phyloP scores from a whole-genome alignment of 2,329 filamentous ascomycete genomes.

The Arthrobotrys musiformis region DNA sequence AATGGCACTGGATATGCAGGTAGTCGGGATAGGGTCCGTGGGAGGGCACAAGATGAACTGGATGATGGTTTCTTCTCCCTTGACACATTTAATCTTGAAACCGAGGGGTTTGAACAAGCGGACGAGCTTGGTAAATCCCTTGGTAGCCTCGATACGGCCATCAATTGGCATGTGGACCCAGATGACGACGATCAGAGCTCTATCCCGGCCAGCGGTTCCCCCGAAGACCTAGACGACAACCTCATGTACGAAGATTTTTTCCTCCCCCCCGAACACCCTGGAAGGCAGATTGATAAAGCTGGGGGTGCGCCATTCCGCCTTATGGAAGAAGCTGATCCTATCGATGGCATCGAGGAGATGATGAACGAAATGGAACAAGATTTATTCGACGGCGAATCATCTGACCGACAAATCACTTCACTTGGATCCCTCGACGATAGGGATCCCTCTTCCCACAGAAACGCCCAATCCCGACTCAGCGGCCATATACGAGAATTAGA shows the following conservation, averaged over 20 bases:
- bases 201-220: slow-evolving; percentile 63
- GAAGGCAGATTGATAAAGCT: slow-evolving; percentile 92
- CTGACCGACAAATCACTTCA: background rate
- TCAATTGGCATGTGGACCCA: slow-evolving; percentile 78
- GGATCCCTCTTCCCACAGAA: slow-evolving; percentile 78
- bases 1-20: background rate
- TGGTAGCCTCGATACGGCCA: slow-evolving; percentile 82
- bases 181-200: slow-evolving; percentile 58
- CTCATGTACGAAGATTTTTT: slow-evolving; percentile 65
- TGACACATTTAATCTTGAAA: slow-evolving; percentile 95
- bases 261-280: slow-evolving; percentile 70
- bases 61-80: slow-evolving; percentile 99
- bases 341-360: slow-evolving; percentile 66
- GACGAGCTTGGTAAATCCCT: slow-evolving; percentile 67
- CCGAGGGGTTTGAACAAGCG: slow-evolving; percentile 86
- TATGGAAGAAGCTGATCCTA: slow-evolving; percentile 71
- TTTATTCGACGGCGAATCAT: slow-evolving; percentile 75
- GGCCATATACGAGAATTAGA: slow-evolving; percentile 94
- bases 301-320: slow-evolving; percentile 74
- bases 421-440: background rate
- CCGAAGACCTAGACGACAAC: slow-evolving; percentile 71
- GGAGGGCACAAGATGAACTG: slow-evolving; percentile 67
- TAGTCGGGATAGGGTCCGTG: background rate
- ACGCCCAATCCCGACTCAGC: slow-evolving; percentile 82
- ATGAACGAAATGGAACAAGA: slow-evolving; percentile 90